Conservation (phyloP, 768 basidiomycete genomes). For the Coprinopsis marcescibilis region DNA sequence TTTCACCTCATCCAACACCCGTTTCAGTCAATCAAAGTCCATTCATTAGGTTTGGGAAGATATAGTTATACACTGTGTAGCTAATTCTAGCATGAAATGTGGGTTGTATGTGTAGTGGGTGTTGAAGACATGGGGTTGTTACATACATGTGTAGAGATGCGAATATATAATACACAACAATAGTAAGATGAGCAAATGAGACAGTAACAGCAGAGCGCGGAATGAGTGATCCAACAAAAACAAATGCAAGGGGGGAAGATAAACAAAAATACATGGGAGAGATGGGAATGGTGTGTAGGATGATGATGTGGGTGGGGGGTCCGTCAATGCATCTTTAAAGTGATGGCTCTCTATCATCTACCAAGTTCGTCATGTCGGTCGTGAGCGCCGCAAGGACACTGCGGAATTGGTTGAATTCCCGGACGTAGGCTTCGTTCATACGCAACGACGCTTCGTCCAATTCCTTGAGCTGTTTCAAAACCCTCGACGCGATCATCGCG, state of each 20-base stretch:
- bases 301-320: background rate
- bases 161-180: too few species aligned
- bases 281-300: background rate
- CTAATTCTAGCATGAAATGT: too few species aligned
- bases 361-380: conserved; percentile 6
- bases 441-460: conserved; percentile 31
- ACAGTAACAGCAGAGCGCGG: background rate
- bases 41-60: too few species aligned
- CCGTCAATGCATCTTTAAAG: background rate
- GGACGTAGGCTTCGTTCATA: conserved; percentile 25
- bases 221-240: background rate
- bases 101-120: too few species aligned
- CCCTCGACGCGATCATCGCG: conserved; percentile 23
- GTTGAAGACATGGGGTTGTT: background rate
- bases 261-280: background rate
- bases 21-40: too few species aligned
- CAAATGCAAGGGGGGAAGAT: background rate
- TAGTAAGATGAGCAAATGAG: background rate
- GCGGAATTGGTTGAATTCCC: conserved; percentile 32
- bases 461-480: conserved; percentile 29
- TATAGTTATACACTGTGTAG: too few species aligned
- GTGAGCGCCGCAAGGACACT: conserved; percentile 22
- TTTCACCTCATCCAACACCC: too few species aligned
- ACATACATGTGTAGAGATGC: too few species aligned
- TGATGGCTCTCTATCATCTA: conserved; percentile 4